A percentile compares a stretch with the other conserved stretches of the same genome.
Conservation (phyloP, 2,329 filamentous ascomycete species). For the Calycina marina region DNA sequence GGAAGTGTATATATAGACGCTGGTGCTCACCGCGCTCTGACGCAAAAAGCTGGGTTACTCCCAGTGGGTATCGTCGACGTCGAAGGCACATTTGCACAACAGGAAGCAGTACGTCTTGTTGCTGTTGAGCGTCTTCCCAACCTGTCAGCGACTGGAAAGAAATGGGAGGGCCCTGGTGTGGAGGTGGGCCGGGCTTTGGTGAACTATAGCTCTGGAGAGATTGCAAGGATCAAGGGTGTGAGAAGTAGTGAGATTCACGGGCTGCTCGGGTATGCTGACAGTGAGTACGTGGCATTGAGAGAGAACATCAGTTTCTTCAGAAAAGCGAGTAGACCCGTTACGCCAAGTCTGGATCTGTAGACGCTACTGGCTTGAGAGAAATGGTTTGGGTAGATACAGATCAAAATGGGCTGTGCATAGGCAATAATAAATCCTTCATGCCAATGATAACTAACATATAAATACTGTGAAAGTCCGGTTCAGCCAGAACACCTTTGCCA, state of each 20-base stretch:
- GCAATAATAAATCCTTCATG: too few relatives aligned
- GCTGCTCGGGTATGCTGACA: constrained; percentile 81
- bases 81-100: constrained; percentile 75
- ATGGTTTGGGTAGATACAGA: too few relatives aligned
- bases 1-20: constrained; percentile 85
- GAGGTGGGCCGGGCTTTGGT: constrained; percentile 85
- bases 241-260: constrained; percentile 69
- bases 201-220: constrained; percentile 82
- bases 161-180: constrained; percentile 35
- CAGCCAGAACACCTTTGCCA: too few relatives aligned
- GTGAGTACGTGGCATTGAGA: constrained; percentile 79
- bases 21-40: constrained; percentile 70
- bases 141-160: constrained; percentile 25
- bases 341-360: constrained; percentile 20
- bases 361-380: too few relatives aligned
- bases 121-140: constrained; percentile 47
- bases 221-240: constrained; percentile 68
- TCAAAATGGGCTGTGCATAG: too few relatives aligned
- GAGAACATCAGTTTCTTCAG: constrained; percentile 65
- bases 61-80: constrained; percentile 86
- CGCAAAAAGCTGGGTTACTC: constrained; percentile 73
- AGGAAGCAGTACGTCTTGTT: constrained; percentile 79
- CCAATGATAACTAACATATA: too few relatives aligned
- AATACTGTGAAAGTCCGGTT: too few relatives aligned
- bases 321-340: constrained; percentile 19